phyloP scores from a whole-genome alignment of 306 rosid species.

The Mimosa pudica region DNA sequence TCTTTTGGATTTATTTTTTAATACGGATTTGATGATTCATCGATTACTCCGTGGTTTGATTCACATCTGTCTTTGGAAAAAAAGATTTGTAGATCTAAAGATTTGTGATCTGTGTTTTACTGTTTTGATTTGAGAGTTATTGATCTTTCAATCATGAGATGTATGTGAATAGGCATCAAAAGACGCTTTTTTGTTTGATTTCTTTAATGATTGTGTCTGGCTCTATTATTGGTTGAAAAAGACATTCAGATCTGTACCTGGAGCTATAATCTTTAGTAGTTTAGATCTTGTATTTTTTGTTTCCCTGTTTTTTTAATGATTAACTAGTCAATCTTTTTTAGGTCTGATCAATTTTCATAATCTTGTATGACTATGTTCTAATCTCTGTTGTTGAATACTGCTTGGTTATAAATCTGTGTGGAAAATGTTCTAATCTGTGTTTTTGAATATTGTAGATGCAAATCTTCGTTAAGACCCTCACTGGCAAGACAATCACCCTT shows the following conservation, averaged over 20 bases:
- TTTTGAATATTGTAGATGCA: constrained; percentile 46
- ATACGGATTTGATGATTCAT: background rate
- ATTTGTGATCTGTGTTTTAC: background rate
- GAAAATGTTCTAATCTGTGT: background rate
- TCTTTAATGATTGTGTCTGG: background rate
- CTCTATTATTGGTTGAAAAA: background rate
- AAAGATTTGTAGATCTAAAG: background rate
- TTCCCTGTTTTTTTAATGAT: background rate
- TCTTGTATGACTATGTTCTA: background rate
- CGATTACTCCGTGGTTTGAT: background rate
- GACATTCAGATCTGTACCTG: background rate
- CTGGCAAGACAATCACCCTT: constrained; percentile 72
- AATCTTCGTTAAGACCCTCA: constrained; percentile 68
- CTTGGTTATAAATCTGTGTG: background rate
- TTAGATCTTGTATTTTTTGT: background rate
- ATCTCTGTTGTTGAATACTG: background rate
- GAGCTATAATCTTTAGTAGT: too few species aligned
- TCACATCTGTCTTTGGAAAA: background rate
- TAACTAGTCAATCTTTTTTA: background rate
- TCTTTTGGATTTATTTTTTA: background rate
- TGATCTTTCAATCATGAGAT: background rate
- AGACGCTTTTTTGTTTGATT: background rate
- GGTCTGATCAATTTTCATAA: background rate
- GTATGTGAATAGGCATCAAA: background rate
- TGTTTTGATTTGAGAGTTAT: background rate